phyloP scores from a whole-genome alignment of 345 rosid species.

The Heritiera fomes region DNA sequence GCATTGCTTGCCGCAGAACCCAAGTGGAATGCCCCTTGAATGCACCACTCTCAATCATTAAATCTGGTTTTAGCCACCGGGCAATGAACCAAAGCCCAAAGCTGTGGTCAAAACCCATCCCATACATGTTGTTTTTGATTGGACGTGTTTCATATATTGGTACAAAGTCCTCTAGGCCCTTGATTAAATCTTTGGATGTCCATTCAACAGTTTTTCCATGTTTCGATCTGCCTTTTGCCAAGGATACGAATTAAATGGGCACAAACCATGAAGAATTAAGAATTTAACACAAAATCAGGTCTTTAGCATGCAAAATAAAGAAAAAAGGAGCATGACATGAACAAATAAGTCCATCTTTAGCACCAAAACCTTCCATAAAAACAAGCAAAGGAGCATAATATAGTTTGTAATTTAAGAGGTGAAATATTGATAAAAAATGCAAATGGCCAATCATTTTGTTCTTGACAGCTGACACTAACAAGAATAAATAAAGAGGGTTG shows the following conservation, averaged over 20 bases:
- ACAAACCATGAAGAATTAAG: slow-evolving; percentile 25
- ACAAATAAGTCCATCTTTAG: background rate
- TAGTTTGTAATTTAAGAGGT: background rate
- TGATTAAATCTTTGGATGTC: slow-evolving; percentile 90
- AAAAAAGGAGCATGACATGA: background rate
- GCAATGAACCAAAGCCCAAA: slow-evolving; percentile 98
- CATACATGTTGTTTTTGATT: slow-evolving; percentile 86
- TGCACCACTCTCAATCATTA: slow-evolving; percentile 98
- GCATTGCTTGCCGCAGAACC: slow-evolving; percentile 99
- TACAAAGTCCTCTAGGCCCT: slow-evolving; percentile 90
- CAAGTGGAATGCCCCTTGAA: slow-evolving; percentile 99
- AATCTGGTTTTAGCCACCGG: slow-evolving; percentile 83
- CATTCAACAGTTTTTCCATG: slow-evolving; percentile 91
- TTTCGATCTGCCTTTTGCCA: slow-evolving; percentile 99
- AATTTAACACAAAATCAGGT: background rate
- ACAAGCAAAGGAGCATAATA: background rate
- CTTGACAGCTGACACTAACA: background rate
- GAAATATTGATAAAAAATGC: background rate
- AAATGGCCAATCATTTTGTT: background rate
- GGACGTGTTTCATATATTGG: slow-evolving; percentile 94
- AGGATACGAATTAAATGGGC: slow-evolving; percentile 56
- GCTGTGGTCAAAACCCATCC: slow-evolving; percentile 99
- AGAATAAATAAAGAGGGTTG: background rate
- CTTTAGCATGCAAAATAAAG: background rate
- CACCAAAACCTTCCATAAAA: slow-evolving; percentile 5